Evolutionary conservation across 768 basidiomycete genomes (phyloP), one percentile per base, ranked within the genome.

Genomic region (Gloeostereum incarnatum): DNA sequence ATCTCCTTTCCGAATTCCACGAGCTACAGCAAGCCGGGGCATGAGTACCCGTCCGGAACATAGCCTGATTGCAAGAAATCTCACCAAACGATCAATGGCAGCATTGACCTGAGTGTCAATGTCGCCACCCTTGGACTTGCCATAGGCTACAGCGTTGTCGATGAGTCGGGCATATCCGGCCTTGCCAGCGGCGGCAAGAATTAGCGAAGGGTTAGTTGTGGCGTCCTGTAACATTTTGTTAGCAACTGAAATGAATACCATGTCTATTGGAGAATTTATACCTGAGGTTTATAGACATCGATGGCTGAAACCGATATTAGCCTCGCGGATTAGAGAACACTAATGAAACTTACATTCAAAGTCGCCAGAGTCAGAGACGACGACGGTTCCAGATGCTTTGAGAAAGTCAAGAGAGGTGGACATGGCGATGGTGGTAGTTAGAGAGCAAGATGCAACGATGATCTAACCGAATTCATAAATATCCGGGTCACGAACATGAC

Each of bases 1-100:
- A 99, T 97, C 68, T 84, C 92, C 60, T 81, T 87, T 49, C 96
- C 96, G 66, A 99, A 99, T 62, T 90, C 94, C 52, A 98, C 89
- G 45, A 99, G 81, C 91, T 94, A 55, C 22, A 20, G 25, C 8
- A 27, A 10, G 17, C 4, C 31, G 13, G 4, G 21, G 40, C 18
- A 38, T 42, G 18, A 36, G 26, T 35, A 3, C 13, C 32, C 36
- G 11, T 20, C 13, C 7, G 9, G 4, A 26, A 36, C 8, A 8
- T 8, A 9, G 7, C 16, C 31, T 19, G 26, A 38, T n/a, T n/a
- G 9, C 6, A 16, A 26, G 7, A 38, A n/a, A 35, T 66, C 81
- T 49, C 50, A 92, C 92, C 54, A 99, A 73, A 49, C 92, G 79
- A 65, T 99, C 94, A 42, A 81, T 65, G 38, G 94, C 92, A 49